Conservation (phyloP, 768 basidiomycete species). For the Lactifluus volemus region DNA sequence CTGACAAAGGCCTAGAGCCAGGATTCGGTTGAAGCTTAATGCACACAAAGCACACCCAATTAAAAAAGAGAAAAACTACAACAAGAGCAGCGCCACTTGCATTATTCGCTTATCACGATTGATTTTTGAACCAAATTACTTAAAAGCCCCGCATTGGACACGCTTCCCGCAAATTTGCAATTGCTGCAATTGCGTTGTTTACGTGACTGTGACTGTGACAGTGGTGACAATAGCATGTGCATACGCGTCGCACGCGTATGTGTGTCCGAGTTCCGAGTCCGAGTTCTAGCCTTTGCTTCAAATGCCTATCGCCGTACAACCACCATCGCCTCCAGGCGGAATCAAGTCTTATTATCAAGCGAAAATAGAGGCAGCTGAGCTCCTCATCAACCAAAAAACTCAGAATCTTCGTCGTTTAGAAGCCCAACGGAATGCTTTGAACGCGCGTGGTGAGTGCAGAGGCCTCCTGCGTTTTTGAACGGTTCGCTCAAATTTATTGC, state of each 20-base stretch:
- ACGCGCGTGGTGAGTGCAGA: constrained; percentile 68
- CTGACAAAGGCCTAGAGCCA: not conserved
- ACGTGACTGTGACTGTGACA: no score
- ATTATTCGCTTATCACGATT: no score
- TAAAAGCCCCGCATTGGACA: no score
- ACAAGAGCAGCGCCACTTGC: not conserved
- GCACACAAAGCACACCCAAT: not conserved
- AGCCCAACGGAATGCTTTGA: constrained; percentile 94
- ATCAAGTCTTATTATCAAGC: constrained; percentile 90
- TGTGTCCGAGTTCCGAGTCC: no score
- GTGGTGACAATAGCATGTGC: not conserved
- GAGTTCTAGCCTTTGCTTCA: no score
- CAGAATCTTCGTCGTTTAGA: constrained; percentile 93
- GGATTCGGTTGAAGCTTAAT: not conserved
- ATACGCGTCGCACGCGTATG: constrained; percentile 8
- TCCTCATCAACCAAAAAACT: constrained; percentile 91
- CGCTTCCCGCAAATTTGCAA: not conserved
- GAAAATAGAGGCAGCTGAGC: constrained; percentile 90
- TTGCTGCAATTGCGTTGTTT: not conserved
- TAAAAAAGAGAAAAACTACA: not conserved
- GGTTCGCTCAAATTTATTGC: not conserved
- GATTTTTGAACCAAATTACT: no score
- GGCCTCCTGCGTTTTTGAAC: not conserved
- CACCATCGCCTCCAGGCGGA: constrained; percentile 44
- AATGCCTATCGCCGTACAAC: constrained; percentile 32